These are phyloP conservation scores for Aspergillus panamensis DNA, from an alignment of 495 filamentous ascomycete species.

Conservation along the genomic window DNA sequence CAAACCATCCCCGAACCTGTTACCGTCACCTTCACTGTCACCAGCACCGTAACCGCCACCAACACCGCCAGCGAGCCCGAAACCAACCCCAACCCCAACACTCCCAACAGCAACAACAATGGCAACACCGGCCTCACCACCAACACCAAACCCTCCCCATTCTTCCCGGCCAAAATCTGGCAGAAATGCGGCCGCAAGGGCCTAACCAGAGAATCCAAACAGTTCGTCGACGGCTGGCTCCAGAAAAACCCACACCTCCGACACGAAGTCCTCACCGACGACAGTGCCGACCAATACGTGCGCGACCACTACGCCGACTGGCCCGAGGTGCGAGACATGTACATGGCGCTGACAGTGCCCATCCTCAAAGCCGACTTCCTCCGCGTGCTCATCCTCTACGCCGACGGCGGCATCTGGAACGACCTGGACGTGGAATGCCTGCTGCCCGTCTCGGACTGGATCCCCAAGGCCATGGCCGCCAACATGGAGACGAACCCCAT, in stretches of 20 bases:
- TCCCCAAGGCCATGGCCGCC: constrained; percentile 27
- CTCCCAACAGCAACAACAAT: not conserved
- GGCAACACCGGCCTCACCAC: constrained; percentile 1
- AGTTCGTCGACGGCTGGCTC: constrained; percentile 26
- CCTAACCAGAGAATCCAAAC: constrained; percentile 9
- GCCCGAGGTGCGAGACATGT: constrained; percentile 27
- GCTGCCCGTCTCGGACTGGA: constrained; percentile 36
- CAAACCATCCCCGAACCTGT: not conserved
- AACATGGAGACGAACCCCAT: constrained; percentile 8
- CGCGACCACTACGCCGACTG: constrained; percentile 25
- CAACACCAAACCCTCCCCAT: not conserved
- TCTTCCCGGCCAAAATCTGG: constrained; percentile 30
- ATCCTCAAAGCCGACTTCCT: constrained; percentile 42
- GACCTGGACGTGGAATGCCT: constrained; percentile 41
- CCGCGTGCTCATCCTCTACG: constrained; percentile 37
- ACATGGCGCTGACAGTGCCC: constrained; percentile 28
- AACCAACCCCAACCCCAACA: not conserved
- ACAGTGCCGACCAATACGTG: constrained; percentile 31
- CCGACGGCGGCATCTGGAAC: constrained; percentile 44
- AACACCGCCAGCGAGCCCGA: not conserved
- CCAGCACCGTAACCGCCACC: constrained; percentile 5
- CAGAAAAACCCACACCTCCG: constrained; percentile 29
- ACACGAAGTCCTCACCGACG: constrained; percentile 37
- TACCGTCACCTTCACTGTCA: constrained; percentile 7
- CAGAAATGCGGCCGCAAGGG: constrained; percentile 29